Conservation (phyloP, 73 alveolate genomes). For the Blepharisma stoltei region DNA sequence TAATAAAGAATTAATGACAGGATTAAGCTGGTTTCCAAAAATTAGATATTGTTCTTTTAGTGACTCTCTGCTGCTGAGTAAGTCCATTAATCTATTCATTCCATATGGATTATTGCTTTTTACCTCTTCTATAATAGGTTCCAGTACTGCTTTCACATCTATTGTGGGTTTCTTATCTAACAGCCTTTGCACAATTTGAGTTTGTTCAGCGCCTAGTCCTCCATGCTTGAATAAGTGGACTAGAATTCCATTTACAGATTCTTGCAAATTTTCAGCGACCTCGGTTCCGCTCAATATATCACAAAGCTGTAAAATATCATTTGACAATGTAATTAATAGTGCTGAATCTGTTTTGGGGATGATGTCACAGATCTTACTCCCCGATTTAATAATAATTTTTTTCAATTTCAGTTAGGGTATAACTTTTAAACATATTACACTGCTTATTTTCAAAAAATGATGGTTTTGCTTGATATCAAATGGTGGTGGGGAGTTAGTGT, state of each 20-base stretch:
- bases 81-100: conserved; percentile 18
- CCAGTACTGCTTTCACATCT: neutral
- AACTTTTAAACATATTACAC: too few relatives aligned
- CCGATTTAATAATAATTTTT: too few relatives aligned
- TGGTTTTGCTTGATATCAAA: too few relatives aligned
- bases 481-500: too few relatives aligned
- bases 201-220: neutral
- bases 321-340: neutral
- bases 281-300: conserved; percentile 1
- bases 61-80: neutral
- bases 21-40: neutral
- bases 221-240: neutral
- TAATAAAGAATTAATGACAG: neutral
- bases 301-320: neutral
- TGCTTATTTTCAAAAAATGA: too few relatives aligned
- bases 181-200: neutral
- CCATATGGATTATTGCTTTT: conserved; percentile 21
- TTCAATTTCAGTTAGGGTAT: too few relatives aligned
- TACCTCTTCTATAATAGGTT: neutral
- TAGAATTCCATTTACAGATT: neutral
- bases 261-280: neutral
- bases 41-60: neutral
- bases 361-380: too few relatives aligned
- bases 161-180: neutral
- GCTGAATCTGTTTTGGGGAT: neutral